Conservation (phyloP, 169 alveolate genomes). For the Perkinsus chesapeaki region DNA sequence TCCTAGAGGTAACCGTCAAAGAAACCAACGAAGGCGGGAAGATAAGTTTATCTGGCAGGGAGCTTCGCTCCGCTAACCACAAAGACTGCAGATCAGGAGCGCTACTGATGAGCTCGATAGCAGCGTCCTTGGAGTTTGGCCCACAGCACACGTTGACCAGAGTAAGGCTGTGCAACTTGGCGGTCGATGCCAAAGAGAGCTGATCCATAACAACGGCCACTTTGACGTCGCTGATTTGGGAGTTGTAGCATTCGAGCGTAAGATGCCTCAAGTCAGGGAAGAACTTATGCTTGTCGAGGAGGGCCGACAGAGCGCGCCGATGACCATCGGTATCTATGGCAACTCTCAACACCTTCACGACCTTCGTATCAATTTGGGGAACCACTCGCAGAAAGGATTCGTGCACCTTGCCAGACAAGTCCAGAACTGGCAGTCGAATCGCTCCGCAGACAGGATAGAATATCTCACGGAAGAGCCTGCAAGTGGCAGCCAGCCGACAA, state of each 20-base stretch:
- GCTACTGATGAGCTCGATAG: neutral
- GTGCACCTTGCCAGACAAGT: neutral
- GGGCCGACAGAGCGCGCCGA: neutral
- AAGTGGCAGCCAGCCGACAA: neutral
- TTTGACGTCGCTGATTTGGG: neutral
- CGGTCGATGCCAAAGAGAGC: neutral
- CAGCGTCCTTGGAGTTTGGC: neutral
- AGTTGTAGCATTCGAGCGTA: neutral
- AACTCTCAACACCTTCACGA: neutral
- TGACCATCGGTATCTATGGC: neutral
- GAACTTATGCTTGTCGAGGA: neutral
- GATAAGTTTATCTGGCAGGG: neutral
- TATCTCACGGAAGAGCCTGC: neutral
- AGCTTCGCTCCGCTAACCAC: neutral
- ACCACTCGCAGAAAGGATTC: neutral
- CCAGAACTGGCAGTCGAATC: neutral
- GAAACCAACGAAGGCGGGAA: neutral
- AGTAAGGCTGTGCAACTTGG: neutral
- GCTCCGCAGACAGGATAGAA: neutral
- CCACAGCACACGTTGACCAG: neutral
- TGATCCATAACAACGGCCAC: neutral
- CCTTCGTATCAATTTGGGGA: neutral
- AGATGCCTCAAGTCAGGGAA: neutral
- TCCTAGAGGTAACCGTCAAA: neutral
- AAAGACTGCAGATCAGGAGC: neutral